These are phyloP conservation scores for Margaritispora aquatica DNA, from an alignment of 495 filamentous ascomycete species.

Conservation along the genomic window DNA sequence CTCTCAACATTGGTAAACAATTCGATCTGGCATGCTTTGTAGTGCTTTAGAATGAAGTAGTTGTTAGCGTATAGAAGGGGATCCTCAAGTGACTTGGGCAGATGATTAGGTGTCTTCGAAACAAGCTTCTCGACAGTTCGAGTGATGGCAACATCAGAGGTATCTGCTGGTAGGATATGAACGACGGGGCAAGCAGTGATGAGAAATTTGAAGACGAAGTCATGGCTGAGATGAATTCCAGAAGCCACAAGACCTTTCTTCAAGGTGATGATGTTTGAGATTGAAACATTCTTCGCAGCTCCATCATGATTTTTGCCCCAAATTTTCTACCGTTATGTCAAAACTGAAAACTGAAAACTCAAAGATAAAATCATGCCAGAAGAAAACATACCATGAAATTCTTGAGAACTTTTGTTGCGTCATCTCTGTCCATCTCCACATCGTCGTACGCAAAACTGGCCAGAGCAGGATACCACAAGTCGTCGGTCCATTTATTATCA, in stretches of 20 bases:
- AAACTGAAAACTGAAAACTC: not conserved
- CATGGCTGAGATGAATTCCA: not conserved
- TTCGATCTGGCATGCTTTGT: not conserved
- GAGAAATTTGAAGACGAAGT: not conserved
- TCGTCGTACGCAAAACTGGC: not conserved
- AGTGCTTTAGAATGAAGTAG: not conserved
- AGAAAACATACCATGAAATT: not conserved
- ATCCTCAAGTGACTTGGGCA: not conserved
- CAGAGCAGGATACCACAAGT: not conserved
- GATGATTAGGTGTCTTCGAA: not conserved
- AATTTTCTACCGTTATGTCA: not conserved
- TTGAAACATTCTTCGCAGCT: not conserved
- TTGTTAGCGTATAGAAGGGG: not conserved
- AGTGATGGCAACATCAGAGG: not conserved
- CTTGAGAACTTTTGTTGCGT: not conserved
- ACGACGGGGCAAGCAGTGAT: not conserved
- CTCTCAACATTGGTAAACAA: not conserved
- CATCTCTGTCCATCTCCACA: not conserved
- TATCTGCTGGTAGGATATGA: not conserved
- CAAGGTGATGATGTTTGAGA: not conserved
- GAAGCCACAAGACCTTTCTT: not conserved
- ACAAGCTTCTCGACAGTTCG: not conserved
- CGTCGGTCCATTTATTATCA: not conserved
- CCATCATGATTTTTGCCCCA: not conserved
- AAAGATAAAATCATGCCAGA: not conserved